phyloP scores from a whole-genome alignment of 2,329 filamentous ascomycete genomes.

The Cladorrhinum sp. region DNA sequence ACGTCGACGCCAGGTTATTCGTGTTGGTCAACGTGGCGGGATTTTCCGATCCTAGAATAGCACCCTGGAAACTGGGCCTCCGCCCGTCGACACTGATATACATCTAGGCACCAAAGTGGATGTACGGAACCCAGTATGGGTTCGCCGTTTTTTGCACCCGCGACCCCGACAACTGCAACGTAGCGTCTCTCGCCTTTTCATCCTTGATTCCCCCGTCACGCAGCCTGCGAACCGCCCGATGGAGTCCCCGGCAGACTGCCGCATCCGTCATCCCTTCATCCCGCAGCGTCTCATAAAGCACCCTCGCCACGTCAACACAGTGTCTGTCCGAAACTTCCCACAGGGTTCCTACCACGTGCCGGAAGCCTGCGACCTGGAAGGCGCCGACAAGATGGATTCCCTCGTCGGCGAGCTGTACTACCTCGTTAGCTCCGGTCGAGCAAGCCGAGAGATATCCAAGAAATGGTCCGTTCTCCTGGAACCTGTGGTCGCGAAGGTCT shows the following conservation, averaged over 20 bases:
- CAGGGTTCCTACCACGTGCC: slow-evolving; percentile 40
- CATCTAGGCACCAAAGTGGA: no score
- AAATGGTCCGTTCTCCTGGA: slow-evolving; percentile 26
- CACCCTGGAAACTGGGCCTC: no score
- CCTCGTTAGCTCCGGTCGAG: slow-evolving; percentile 30
- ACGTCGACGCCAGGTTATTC: no score
- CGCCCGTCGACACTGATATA: no score
- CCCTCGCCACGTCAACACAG: slow-evolving; percentile 2
- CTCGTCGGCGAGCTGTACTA: slow-evolving; percentile 34
- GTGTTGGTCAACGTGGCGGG: no score
- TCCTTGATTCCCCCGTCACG: neutral
- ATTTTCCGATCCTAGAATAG: no score
- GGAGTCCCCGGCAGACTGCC: neutral
- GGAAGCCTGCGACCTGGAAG: slow-evolving; percentile 40
- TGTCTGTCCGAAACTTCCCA: slow-evolving; percentile 33
- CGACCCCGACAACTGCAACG: no score
- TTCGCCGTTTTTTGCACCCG: no score
- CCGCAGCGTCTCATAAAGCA: neutral
- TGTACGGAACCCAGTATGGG: no score
- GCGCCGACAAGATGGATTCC: slow-evolving; percentile 36
- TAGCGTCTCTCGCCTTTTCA: neutral
- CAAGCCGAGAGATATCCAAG: slow-evolving; percentile 41
- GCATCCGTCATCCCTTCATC: neutral
- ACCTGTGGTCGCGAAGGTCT: neutral
- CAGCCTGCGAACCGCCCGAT: neutral